Conservation (phyloP, 2,329 filamentous ascomycete genomes). For the Fusarium equiseti region DNA sequence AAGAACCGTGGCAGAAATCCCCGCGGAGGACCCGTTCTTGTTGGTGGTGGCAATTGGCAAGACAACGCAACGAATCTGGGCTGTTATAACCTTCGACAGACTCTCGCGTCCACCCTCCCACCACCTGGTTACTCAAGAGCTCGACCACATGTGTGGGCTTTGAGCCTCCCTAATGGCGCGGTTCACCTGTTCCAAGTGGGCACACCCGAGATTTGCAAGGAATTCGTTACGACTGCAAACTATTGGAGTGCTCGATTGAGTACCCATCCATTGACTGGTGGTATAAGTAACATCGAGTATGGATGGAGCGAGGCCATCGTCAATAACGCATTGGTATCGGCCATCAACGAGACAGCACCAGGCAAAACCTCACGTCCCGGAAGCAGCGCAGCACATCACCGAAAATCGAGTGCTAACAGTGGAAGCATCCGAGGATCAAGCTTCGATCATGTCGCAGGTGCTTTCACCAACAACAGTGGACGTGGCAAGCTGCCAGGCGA, state of each 20-base stretch:
- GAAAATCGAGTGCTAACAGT: slow-evolving; percentile 62
- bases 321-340: slow-evolving; percentile 66
- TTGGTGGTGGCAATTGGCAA: slow-evolving; percentile 98
- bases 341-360: slow-evolving; percentile 62
- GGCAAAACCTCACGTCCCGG: slow-evolving; percentile 60
- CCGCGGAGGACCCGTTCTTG: slow-evolving; percentile 69
- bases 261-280: slow-evolving; percentile 91
- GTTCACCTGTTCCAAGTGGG: slow-evolving; percentile 99
- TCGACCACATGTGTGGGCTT: slow-evolving; percentile 91
- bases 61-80: slow-evolving; percentile 93
- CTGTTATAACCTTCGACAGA: slow-evolving; percentile 88
- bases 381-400: slow-evolving; percentile 60
- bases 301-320: slow-evolving; percentile 93
- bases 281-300: slow-evolving; percentile 96
- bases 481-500: slow-evolving; percentile 82
- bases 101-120: slow-evolving; percentile 89
- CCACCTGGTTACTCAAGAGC: slow-evolving; percentile 92
- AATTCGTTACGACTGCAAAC: slow-evolving; percentile 94
- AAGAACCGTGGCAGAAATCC: slow-evolving; percentile 69
- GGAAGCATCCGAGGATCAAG: slow-evolving; percentile 67
- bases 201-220: slow-evolving; percentile 91
- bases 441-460: slow-evolving; percentile 69
- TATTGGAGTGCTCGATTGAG: slow-evolving; percentile 97
- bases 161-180: slow-evolving; percentile 90
- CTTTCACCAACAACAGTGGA: slow-evolving; percentile 63